Conservation (phyloP, 1,284 basidiomycete species). For the Cutaneotrichosporon sp. region DNA sequence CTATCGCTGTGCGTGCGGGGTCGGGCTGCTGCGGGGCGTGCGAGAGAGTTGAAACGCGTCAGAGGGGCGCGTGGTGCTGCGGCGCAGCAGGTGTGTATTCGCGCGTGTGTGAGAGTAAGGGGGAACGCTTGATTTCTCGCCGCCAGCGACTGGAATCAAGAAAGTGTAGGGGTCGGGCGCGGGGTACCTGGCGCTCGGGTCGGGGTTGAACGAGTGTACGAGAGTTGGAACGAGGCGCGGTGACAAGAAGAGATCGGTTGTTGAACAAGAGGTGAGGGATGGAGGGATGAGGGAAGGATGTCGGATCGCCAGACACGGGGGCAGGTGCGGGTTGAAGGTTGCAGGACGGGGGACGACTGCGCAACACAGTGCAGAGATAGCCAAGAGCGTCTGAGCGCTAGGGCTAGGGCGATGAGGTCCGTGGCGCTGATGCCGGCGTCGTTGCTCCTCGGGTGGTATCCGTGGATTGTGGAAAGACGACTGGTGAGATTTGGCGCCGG, state of each 20-base stretch:
- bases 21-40: neutral
- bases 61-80: neutral
- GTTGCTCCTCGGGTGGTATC: neutral
- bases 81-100: neutral
- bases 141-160: constrained; percentile 3
- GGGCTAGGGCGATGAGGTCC: neutral
- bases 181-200: too few relatives aligned
- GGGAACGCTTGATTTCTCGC: neutral
- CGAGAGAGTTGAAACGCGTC: neutral
- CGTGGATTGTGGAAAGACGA: neutral
- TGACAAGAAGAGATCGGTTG: neutral
- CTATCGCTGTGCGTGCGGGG: neutral
- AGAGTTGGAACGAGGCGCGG: neutral
- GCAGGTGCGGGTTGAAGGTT: too few relatives aligned
- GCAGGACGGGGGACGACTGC: neutral
- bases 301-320: neutral
- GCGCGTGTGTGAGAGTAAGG: neutral
- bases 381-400: neutral
- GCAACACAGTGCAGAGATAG: neutral
- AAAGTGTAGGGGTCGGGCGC: neutral
- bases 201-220: neutral
- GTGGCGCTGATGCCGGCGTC: neutral
- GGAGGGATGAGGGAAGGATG: too few relatives aligned
- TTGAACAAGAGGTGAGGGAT: too few relatives aligned
- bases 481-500: neutral